These are phyloP conservation scores for Termitomyces sp. DNA, from an alignment of 768 basidiomycete genomes.

Conservation along the genomic window DNA sequence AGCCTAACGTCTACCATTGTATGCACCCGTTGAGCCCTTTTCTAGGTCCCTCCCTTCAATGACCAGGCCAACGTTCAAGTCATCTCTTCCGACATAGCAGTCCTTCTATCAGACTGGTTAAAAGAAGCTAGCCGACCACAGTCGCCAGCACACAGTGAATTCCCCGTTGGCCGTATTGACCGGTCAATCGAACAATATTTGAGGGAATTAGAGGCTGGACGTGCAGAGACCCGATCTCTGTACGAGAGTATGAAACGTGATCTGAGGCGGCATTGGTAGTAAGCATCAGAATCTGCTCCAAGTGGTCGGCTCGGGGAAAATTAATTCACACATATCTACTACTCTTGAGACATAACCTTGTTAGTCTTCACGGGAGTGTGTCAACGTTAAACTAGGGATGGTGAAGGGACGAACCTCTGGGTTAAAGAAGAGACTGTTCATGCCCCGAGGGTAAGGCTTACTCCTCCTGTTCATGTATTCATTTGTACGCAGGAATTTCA, in stretches of 20 bases:
- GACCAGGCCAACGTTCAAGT: constrained; percentile 73
- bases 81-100: constrained; percentile 76
- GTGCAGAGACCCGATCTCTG: constrained; percentile 52
- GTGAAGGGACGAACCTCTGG: constrained; percentile 44
- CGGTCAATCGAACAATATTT: constrained; percentile 70
- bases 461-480: constrained; percentile 71
- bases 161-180: constrained; percentile 77
- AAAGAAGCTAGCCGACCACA: constrained; percentile 73
- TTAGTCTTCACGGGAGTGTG: constrained; percentile 38
- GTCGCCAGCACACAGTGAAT: constrained; percentile 56
- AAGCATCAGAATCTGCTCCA: not conserved
- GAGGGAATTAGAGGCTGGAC: constrained; percentile 56
- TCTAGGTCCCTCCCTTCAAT: constrained; percentile 78
- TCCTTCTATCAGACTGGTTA: constrained; percentile 77
- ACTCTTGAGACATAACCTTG: constrained; percentile 49
- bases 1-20: constrained; percentile 14
- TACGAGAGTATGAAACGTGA: constrained; percentile 74
- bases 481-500: constrained; percentile 61
- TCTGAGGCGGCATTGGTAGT: no score
- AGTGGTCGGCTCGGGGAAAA: not conserved
- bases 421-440: constrained; percentile 81
- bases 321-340: constrained; percentile 4
- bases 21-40: not conserved
- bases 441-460: constrained; percentile 85
- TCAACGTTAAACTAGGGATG: not conserved